Conservation (phyloP, 2,329 filamentous ascomycete species). For the Xylariaceae sp. region DNA sequence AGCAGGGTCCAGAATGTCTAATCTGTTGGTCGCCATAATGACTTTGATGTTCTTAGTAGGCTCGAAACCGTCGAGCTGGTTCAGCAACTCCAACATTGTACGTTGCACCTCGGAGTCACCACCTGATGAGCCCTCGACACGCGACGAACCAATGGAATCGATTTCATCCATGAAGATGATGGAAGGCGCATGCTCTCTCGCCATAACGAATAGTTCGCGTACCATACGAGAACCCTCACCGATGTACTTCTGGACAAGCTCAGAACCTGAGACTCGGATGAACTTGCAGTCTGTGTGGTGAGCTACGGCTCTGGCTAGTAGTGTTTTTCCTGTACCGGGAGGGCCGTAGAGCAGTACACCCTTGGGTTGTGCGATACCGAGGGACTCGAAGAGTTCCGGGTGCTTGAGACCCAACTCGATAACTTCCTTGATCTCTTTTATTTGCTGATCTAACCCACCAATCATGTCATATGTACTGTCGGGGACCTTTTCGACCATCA, state of each 20-base stretch:
- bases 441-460: conserved; percentile 95
- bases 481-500: conserved; percentile 99
- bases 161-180: conserved; percentile 99
- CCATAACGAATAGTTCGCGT: conserved; percentile 98
- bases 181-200: conserved; percentile 91
- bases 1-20: conserved; percentile 95
- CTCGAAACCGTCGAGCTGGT: conserved; percentile 97
- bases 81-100: conserved; percentile 96
- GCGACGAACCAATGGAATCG: conserved; percentile 95
- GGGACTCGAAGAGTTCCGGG: conserved; percentile 97
- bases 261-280: conserved; percentile 92
- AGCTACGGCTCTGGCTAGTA: conserved; percentile 90
- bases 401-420: conserved; percentile 98
- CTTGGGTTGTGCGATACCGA: conserved; percentile 97
- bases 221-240: conserved; percentile 98
- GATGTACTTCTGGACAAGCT: conserved; percentile 98
- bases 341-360: conserved; percentile 95
- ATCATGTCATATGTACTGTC: conserved; percentile 99
- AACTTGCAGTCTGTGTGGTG: conserved; percentile 99
- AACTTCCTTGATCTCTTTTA: conserved; percentile 99
- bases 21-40: conserved; percentile 98
- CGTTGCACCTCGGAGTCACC: conserved; percentile 97
- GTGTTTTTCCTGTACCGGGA: conserved; percentile 93
- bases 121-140: conserved; percentile 91
- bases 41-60: conserved; percentile 99